Evolutionary conservation across 768 basidiomycete species (phyloP).

Genomic region (Imleria badia): DNA sequence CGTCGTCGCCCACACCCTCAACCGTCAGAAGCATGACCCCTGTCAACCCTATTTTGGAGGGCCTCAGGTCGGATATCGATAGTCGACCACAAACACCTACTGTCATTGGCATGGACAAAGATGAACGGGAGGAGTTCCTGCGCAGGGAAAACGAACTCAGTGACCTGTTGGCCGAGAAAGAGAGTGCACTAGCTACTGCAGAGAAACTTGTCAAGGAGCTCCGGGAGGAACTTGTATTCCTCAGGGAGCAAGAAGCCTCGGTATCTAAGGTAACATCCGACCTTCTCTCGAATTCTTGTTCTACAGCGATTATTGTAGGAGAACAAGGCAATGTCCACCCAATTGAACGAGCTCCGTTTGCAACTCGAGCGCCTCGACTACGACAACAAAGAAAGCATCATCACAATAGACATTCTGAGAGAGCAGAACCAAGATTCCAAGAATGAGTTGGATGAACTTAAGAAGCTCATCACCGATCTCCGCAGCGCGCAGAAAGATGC

Average conservation of each 20-base stretch:
- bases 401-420: slow-evolving; percentile 92
- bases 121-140: slow-evolving; percentile 97
- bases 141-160: slow-evolving; percentile 95
- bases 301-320: slow-evolving; percentile 51
- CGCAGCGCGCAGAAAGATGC: slow-evolving; percentile 82
- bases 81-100: slow-evolving; percentile 93
- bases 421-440: slow-evolving; percentile 90
- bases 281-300: slow-evolving; percentile 4
- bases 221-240: slow-evolving; percentile 82
- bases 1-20: slow-evolving; percentile 64
- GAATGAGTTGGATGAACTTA: slow-evolving; percentile 86
- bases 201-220: slow-evolving; percentile 88
- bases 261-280: slow-evolving; percentile 61
- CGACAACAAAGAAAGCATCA: slow-evolving; percentile 92
- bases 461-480: slow-evolving; percentile 72
- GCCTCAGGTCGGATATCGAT: slow-evolving; percentile 68
- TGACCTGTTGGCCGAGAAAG: slow-evolving; percentile 90
- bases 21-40: slow-evolving; percentile 72
- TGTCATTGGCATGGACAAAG: slow-evolving; percentile 85
- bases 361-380: slow-evolving; percentile 92
- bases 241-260: slow-evolving; percentile 86
- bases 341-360: slow-evolving; percentile 88
- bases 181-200: slow-evolving; percentile 72
- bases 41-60: slow-evolving; percentile 69
- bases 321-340: slow-evolving; percentile 91